Conservation (phyloP, 371 early-diverging fungal genomes). For the Lichtheimia ornata region DNA sequence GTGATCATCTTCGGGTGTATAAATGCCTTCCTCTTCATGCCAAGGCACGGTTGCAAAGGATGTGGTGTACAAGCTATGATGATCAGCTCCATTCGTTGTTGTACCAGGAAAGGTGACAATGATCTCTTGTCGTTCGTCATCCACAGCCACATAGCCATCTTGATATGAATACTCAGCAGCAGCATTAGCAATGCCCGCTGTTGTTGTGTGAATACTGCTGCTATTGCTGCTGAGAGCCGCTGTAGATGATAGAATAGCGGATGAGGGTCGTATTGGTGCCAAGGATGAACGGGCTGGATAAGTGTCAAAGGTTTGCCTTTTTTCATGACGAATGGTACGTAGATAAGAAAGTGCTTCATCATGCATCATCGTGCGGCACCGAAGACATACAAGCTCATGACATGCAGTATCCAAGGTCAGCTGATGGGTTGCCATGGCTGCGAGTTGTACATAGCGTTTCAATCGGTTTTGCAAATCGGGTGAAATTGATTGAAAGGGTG, state of each 20-base stretch:
- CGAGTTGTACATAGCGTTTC: slow-evolving; percentile 6
- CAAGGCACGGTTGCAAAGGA: slow-evolving; percentile 35
- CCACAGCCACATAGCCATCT: slow-evolving; percentile 3
- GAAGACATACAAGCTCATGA: background rate
- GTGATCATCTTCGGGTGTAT: too few relatives aligned
- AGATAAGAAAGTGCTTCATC: too few relatives aligned
- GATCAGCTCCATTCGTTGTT: slow-evolving; percentile 17
- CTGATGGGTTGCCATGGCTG: slow-evolving; percentile 11
- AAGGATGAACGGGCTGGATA: too few relatives aligned
- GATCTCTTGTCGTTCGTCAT: slow-evolving; percentile 35
- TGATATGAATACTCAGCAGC: too few relatives aligned
- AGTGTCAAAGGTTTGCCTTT: too few relatives aligned
- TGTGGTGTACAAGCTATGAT: slow-evolving; percentile 20
- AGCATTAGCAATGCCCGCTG: too few relatives aligned
- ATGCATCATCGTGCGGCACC: too few relatives aligned
- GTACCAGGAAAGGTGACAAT: slow-evolving; percentile 40
- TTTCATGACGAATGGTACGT: too few relatives aligned
- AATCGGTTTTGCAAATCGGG: background rate
- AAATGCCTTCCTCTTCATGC: slow-evolving; percentile 19
- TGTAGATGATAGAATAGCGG: too few relatives aligned
- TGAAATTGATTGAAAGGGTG: background rate
- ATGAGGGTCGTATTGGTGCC: too few relatives aligned
- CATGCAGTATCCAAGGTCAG: slow-evolving; percentile 1
- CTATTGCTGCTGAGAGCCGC: too few relatives aligned
- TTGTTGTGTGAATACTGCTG: too few relatives aligned